Evolutionary conservation across 768 basidiomycete genomes (phyloP), one percentile per base, ranked within the genome.

Genomic region (Amylocystis lapponica): DNA sequence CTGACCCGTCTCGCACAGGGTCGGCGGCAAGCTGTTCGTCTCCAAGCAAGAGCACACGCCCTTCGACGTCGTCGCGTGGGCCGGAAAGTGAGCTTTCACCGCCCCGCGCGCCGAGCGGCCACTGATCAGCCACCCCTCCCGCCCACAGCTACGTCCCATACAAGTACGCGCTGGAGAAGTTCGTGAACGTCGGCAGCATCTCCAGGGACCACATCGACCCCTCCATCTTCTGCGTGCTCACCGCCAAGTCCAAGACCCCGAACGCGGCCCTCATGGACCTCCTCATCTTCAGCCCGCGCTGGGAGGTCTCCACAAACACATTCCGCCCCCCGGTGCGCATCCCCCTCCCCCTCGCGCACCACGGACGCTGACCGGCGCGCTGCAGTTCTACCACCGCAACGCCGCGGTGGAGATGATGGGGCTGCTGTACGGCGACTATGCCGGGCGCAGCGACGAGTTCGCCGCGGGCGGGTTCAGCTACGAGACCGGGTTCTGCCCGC

Each of bases 11-110:
- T 7, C 42, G 5, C 34, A 40, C 46, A 81, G 76, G 61, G 68
- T 83, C 22, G 65, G 70, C 41, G 79, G 80, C 13, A 64, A 76
- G 57, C 57, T 78, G 9, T 76, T 76, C 54, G 57, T 61, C 19
- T 78, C 77, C 50, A 60, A 64, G 30, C 79, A 83, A 48, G 71
- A 77, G 33, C 77, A 81, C 58, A 81, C 81, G 1, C 81, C 81
- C 0, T 84, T 83, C 58, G 82, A 84, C 54, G 81, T 83, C 30
- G 81, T 83, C 21, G 80, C 81, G 1, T 83, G 79, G 80, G 74
- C 77, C 38, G 79, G 79, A 60, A 82, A 79, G 78, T 79, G 56
- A 39, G 75, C 63, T 2, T 9, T n/a, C n/a, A 32, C 20, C 23
- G 14, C 5, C 17, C 33, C 22, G 26, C 43, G n/a, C 39, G 32